These are phyloP conservation scores for Heteromeles arbutifolia DNA, from an alignment of 306 rosid species.

Conservation along the genomic window DNA sequence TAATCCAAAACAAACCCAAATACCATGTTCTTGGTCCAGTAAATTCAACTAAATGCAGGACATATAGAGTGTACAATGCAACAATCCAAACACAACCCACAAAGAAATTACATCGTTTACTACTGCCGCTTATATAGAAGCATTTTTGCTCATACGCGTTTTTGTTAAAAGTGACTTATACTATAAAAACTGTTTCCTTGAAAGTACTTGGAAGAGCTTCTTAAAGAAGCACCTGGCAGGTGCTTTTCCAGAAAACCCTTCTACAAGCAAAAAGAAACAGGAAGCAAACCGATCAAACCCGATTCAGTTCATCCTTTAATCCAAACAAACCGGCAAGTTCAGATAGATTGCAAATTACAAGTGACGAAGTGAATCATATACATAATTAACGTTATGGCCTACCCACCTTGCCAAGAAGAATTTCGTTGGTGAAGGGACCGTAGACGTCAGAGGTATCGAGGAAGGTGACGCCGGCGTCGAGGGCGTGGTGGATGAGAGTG, in stretches of 20 bases:
- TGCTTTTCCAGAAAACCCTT: background rate
- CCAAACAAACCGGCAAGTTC: background rate
- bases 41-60: too few species aligned
- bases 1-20: background rate
- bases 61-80: background rate
- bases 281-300: background rate
- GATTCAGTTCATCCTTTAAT: background rate
- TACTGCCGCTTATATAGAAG: too few species aligned
- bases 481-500: conserved; percentile 46
- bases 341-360: background rate
- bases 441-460: conserved; percentile 52
- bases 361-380: background rate
- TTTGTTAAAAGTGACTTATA: too few species aligned
- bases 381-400: background rate
- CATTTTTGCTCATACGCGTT: too few species aligned
- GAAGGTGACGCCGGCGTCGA: conserved; percentile 39
- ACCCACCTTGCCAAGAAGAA: conserved; percentile 44
- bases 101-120: background rate
- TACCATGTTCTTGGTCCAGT: background rate
- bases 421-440: conserved; percentile 45
- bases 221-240: background rate
- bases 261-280: background rate
- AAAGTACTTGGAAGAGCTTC: too few species aligned
- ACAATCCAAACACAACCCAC: background rate
- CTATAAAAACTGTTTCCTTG: too few species aligned